Percentiles rank a stretch among this genome's conserved stretches.
phyloP scores from a whole-genome alignment of 2,329 filamentous ascomycete genomes.

The Xylariaceae sp. region DNA sequence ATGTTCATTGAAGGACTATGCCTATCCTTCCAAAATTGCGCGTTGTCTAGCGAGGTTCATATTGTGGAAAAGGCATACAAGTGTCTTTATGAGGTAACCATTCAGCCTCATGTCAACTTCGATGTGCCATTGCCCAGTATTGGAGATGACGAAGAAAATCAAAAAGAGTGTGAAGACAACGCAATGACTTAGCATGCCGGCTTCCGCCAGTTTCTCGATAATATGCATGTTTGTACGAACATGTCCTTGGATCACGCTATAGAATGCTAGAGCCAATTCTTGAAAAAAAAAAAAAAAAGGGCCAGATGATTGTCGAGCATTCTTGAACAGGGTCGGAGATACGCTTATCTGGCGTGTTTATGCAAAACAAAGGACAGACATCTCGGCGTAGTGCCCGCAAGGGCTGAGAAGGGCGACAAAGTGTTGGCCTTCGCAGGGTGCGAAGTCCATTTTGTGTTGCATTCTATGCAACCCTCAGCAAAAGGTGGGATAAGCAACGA shows the following conservation, averaged over 20 bases:
- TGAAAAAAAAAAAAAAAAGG: neutral
- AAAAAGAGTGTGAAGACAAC: neutral
- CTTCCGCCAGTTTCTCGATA: conserved; percentile 9
- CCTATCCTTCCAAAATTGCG: no score
- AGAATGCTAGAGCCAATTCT: neutral
- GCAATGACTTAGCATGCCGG: conserved; percentile 1
- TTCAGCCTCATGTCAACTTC: neutral
- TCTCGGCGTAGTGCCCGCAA: conserved; percentile 5
- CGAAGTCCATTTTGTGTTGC: conserved; percentile 10
- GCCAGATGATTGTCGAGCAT: conserved; percentile 5
- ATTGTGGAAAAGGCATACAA: neutral
- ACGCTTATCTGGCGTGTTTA: conserved; percentile 1
- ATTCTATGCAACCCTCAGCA: neutral
- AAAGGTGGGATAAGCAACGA: neutral
- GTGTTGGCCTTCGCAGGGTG: conserved; percentile 8
- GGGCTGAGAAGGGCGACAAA: neutral
- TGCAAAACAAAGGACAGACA: conserved; percentile 4
- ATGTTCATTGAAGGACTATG: no score
- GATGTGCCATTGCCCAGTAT: neutral
- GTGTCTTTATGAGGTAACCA: neutral
- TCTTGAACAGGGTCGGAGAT: neutral
- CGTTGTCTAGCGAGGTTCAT: neutral
- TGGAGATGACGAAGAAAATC: neutral
- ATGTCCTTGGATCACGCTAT: neutral
- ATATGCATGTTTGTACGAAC: neutral